Conservation (phyloP, 2,329 filamentous ascomycete species). For the Botrytis squamosa region DNA sequence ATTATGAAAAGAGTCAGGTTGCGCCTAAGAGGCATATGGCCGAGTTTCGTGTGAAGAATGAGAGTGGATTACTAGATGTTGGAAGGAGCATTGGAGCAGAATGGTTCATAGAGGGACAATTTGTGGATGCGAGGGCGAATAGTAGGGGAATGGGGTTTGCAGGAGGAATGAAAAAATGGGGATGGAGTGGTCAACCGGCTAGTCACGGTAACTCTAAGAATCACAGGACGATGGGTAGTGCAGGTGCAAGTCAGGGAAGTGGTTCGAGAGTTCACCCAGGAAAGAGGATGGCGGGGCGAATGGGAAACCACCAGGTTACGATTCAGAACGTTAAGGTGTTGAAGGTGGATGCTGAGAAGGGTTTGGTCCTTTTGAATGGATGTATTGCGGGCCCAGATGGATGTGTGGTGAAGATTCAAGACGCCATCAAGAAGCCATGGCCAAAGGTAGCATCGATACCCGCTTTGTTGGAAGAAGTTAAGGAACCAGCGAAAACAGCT, state of each 20-base stretch:
- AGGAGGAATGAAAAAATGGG: slow-evolving; percentile 96
- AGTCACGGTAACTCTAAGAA: slow-evolving; percentile 95
- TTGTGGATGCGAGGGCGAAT: slow-evolving; percentile 78
- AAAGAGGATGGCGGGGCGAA: slow-evolving; percentile 96
- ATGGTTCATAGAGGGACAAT: slow-evolving; percentile 90
- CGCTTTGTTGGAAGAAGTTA: slow-evolving; percentile 50
- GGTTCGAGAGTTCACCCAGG: slow-evolving; percentile 91
- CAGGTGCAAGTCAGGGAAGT: slow-evolving; percentile 84
- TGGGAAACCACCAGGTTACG: slow-evolving; percentile 87
- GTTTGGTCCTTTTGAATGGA: slow-evolving; percentile 84
- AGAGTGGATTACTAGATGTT: slow-evolving; percentile 70
- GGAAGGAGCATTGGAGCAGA: slow-evolving; percentile 77
- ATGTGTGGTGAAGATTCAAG: slow-evolving; percentile 78
- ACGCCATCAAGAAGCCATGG: slow-evolving; percentile 86
- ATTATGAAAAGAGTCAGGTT: slow-evolving; percentile 79
- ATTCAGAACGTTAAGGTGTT: slow-evolving; percentile 89
- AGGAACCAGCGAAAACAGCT: slow-evolving; percentile 43
- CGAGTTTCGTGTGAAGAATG: slow-evolving; percentile 81
- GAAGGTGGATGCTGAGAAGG: slow-evolving; percentile 82
- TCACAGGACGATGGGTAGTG: slow-evolving; percentile 88
- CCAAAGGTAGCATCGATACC: slow-evolving; percentile 48
- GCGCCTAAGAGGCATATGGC: slow-evolving; percentile 79
- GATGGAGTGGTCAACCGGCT: slow-evolving; percentile 83
- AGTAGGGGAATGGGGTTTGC: slow-evolving; percentile 89
- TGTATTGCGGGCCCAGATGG: slow-evolving; percentile 86